Evolutionary conservation across 2,329 filamentous ascomycete species (phyloP), one percentile per base, ranked within the genome.

Genomic region (Coniella lustricola): DNA sequence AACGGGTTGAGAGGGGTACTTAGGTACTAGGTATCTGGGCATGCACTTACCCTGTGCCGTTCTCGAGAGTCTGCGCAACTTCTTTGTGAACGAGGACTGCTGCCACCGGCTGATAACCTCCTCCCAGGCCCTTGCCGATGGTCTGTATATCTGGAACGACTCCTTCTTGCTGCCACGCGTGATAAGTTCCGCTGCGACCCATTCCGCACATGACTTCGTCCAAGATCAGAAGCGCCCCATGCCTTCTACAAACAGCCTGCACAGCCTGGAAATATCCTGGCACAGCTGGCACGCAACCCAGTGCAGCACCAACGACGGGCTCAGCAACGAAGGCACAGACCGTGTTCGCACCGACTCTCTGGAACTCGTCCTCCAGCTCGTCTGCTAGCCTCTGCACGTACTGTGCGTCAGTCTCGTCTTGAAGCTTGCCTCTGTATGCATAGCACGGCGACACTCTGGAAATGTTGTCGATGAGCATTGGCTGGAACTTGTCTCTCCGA

Each of bases 281-380:
- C 0, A 75, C 64, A 0, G 78, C 59, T 0, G 76, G 67, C 0
- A 77, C 71, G 46, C 72, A 76, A 2, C 77, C 79, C 1, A 75
- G 60, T 0, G 73, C 81, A 31, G 85, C 83, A 3, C 86, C 85
- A 13, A 85, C 84, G 1, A 90, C 74, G 0, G 85, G 82, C 62
- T 90, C 86, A 1, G 82, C 81, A 20, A 89, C 72, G 57, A 90
- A 88, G 0, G 82, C 85, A 46, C 80, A 84, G 1, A 90, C 82
- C 0, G 71, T 84, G 0, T 80, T 71, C 0, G 84, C 76, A 0
- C 84, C 85, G 0, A 87, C 60, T 1, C 72, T 65, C 50, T 75
- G 69, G 54, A 90, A 87, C 54, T 86, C 81, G 2, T 66, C 70
- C 7, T 88, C 84, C 1, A 91, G 68, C 59, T 90, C 84, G 3